phyloP scores from a whole-genome alignment of 2,329 filamentous ascomycete genomes.

The Aspergillus bombycis region DNA sequence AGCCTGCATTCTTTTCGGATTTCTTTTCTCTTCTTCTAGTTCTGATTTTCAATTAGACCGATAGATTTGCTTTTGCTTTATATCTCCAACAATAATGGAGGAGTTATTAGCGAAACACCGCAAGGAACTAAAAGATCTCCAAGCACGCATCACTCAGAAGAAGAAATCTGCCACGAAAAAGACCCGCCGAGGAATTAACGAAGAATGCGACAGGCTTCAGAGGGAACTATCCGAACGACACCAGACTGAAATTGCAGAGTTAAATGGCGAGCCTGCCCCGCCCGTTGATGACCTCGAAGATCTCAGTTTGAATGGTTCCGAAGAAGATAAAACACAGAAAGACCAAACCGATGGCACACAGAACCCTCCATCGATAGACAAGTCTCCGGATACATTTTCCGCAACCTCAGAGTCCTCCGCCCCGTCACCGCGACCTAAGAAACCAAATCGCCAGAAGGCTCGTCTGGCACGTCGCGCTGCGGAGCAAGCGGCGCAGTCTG shows the following conservation, averaged over 20 bases:
- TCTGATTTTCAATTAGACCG: background rate
- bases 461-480: constrained; percentile 86
- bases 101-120: constrained; percentile 78
- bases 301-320: constrained; percentile 35
- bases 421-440: constrained; percentile 56
- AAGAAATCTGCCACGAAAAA: constrained; percentile 95
- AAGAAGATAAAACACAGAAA: constrained; percentile 9
- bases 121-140: constrained; percentile 85
- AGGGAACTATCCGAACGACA: constrained; percentile 59
- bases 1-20: background rate
- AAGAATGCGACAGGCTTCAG: constrained; percentile 64
- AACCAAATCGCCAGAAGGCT: constrained; percentile 89
- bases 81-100: constrained; percentile 59
- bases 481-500: constrained; percentile 72
- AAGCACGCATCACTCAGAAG: constrained; percentile 84
- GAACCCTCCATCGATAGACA: constrained; percentile 9
- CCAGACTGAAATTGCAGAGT: constrained; percentile 51
- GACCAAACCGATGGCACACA: constrained; percentile 9
- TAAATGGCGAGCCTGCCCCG: constrained; percentile 42
- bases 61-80: constrained; percentile 7
- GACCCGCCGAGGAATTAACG: constrained; percentile 69
- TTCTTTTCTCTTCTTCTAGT: background rate
- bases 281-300: constrained; percentile 34
- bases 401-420: constrained; percentile 18
- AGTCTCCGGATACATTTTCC: constrained; percentile 15